Evolutionary conservation across 2,329 filamentous ascomycete genomes (phyloP), one percentile per base, ranked within the genome.

Genomic region (Aspergillus cejpii): DNA sequence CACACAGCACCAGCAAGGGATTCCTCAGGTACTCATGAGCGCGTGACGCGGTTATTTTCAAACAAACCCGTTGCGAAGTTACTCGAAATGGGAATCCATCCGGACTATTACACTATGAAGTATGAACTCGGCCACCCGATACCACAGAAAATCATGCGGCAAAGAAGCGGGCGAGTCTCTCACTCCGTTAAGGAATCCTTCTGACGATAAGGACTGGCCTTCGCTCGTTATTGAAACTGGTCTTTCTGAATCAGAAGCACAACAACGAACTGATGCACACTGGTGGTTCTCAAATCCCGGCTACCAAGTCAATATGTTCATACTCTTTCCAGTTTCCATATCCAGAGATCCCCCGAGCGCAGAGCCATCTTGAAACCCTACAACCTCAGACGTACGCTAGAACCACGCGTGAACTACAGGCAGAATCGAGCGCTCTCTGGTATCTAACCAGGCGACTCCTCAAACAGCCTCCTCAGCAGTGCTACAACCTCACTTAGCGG

Each of bases 171-270:
- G n/a, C n/a, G n/a, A n/a, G n/a, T n/a, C n/a, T n/a, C n/a, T n/a
- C n/a, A n/a, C n/a, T n/a, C n/a, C n/a, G n/a, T n/a, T n/a, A n/a
- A n/a, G n/a, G n/a, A n/a, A n/a, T n/a, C n/a, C n/a, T n/a, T n/a
- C n/a, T n/a, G n/a, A n/a, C n/a, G n/a, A n/a, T n/a, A n/a, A n/a
- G n/a, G 39, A 29, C 7, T 47, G 41, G 41, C 41, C 41, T 10
- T 34, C 41, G n/a, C 6, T 47, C 19, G 41, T 44, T 29, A 15
- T 47, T 27, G 37, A 44, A 23, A 40, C 36, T 11, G 41, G 45
- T 37, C 41, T 47, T 19, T 37, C 41, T 17, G 37, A 47, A 33
- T 44, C 41, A n/a, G 31, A 39, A 3, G 24, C 26, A 26, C 36
- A 31, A 19, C 41, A 39, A 21, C 41, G 11, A 33, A n/a, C 39